Evolutionary conservation across 106 monocot genomes (phyloP).

Genomic region (Dendrobium huoshanense): DNA sequence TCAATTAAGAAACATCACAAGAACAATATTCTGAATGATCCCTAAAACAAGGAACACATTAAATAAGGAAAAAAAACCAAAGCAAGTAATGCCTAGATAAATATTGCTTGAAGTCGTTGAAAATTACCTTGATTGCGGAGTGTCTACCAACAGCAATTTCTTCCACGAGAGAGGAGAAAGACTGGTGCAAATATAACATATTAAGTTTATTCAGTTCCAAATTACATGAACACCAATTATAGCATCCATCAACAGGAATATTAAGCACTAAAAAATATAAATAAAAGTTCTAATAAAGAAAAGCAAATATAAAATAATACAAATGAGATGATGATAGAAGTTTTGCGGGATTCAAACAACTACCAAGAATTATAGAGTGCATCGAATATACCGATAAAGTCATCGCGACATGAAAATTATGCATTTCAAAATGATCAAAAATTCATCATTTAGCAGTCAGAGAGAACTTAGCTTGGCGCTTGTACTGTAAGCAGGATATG

Average conservation of each 20-base stretch:
- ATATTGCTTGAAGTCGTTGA: not conserved
- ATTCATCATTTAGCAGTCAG: not conserved
- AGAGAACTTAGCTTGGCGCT: not conserved
- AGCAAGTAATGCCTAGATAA: not conserved
- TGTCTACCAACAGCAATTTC: not conserved
- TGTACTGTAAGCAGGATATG: not conserved
- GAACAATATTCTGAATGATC: not conserved
- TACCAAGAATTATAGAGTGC: not conserved
- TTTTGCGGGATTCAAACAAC: not conserved
- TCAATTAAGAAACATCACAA: not conserved
- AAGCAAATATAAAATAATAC: not conserved
- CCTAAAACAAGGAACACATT: not conserved
- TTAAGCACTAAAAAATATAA: not conserved
- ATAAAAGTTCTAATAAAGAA: not conserved
- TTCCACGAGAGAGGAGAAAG: not conserved
- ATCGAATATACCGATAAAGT: not conserved
- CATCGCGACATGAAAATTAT: not conserved
- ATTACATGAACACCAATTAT: not conserved
- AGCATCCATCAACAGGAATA: not conserved
- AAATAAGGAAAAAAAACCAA: not conserved
- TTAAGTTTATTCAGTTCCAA: slow-evolving; percentile 1
- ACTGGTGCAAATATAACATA: not conserved
- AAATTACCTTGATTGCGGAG: slow-evolving; percentile 4
- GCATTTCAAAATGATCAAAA: not conserved
- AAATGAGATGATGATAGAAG: not conserved